phyloP scores from a whole-genome alignment of 768 basidiomycete genomes.

The Megacollybia marginata region DNA sequence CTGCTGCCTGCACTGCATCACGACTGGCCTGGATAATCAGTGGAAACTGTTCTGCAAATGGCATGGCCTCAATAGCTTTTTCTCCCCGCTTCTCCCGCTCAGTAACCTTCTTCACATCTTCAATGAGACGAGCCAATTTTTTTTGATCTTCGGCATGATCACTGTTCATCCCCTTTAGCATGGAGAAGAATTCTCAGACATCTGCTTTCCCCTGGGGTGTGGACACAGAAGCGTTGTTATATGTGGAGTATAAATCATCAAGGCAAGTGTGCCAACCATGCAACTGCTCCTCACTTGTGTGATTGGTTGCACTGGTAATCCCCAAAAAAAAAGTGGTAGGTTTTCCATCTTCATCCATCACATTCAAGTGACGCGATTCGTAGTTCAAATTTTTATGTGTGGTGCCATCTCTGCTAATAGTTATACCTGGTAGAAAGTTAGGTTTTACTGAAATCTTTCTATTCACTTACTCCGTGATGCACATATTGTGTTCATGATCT shows the following conservation, averaged over 20 bases:
- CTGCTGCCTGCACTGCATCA: neutral
- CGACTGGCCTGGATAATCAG: neutral
- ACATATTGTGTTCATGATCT: neutral
- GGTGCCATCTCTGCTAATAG: constrained; percentile 9
- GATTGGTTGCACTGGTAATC: constrained; percentile 5
- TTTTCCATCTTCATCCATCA: neutral
- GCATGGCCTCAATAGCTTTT: neutral
- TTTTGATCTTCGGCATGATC: constrained; percentile 21
- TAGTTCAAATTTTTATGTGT: constrained; percentile 10
- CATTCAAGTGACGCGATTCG: constrained; percentile 4
- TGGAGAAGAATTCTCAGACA: constrained; percentile 1
- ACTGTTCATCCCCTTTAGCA: constrained; percentile 8
- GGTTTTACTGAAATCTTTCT: too few species aligned
- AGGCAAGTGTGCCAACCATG: constrained; percentile 10
- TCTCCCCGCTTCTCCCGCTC: neutral
- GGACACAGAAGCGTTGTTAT: constrained; percentile 1
- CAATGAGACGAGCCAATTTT: constrained; percentile 5
- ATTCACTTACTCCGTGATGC: neutral
- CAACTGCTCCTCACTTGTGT: constrained; percentile 14
- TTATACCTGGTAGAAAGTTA: too few species aligned
- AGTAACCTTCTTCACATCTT: constrained; percentile 1
- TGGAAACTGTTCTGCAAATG: neutral
- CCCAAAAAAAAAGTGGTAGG: constrained; percentile 4
- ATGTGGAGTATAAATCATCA: constrained; percentile 7
- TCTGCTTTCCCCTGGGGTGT: neutral